Percentiles rank a stretch among this genome's conserved stretches.
Conservation (phyloP, 441 rosid genomes). For the Brassica balearica region DNA sequence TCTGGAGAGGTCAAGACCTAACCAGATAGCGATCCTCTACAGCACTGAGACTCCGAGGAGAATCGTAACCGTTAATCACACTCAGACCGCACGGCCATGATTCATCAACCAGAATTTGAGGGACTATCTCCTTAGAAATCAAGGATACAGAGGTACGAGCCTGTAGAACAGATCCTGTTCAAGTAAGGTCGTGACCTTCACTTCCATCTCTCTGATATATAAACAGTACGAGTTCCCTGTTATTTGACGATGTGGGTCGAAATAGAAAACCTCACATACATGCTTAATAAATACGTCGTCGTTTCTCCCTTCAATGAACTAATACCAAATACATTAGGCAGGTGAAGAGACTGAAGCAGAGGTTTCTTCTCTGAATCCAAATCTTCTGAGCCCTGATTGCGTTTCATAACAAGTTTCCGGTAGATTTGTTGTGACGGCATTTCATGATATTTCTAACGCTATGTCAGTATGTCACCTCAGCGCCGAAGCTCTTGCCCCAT, state of each 20-base stretch:
- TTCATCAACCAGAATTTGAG: not conserved
- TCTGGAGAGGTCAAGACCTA: not conserved
- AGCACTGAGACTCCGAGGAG: not conserved
- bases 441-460: no score
- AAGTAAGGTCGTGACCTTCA: not conserved
- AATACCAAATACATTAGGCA: not conserved
- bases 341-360: not conserved
- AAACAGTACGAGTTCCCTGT: no score
- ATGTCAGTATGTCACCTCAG: no score
- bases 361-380: not conserved
- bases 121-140: not conserved
- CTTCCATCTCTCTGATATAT: no score
- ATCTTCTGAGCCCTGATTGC: no score
- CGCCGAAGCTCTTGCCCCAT: not conserved
- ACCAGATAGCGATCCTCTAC: slow-evolving; percentile 4
- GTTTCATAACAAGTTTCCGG: no score
- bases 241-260: no score
- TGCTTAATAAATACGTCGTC: no score
- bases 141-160: not conserved
- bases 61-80: not conserved
- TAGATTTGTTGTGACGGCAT: no score
- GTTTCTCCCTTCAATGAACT: not conserved
- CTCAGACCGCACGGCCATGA: not conserved
- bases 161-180: slow-evolving; percentile 9
- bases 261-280: no score